Evolutionary conservation across 768 basidiomycete species (phyloP), one percentile per base, ranked within the genome.

Genomic region (Boletus pseudopeckii): DNA sequence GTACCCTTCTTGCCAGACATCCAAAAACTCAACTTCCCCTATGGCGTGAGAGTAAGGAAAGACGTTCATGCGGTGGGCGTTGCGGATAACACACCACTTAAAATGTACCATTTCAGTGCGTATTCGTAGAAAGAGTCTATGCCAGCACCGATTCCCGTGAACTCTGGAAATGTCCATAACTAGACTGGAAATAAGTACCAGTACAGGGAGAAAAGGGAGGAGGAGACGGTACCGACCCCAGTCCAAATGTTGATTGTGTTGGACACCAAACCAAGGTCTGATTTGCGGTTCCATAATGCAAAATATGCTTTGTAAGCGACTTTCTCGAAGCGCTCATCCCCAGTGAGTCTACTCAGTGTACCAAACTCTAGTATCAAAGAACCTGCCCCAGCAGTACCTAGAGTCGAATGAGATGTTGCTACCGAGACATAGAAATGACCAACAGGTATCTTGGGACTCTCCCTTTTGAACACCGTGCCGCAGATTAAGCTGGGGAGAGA

Each of bases 121-220:
- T 95, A 95, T 67, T 99, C 97, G 65, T 89, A 94, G 68, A 96
- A 97, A 4, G 90, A 93, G 68, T 98, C 97, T 40, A 97, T 85
- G 1, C 97, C 97, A 7, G 97, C 97, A 24, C 96, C 96, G 32
- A 95, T 89, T 1, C 88, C 82, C 26, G 84, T 85, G 7, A 86
- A 72, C 57, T 92, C 86, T 17, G 93, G 92, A 45, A 75, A 71
- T 14, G 79, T 80, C 93, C 93, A 97, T 34, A 74, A 68, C 90
- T 65, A 22, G 11, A 55, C 14, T 46, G 49, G 34, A 47, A 45
- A 40, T 61, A 52, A 45, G 62, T 52, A 47, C 42, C 20, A 39
- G 34, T 2, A 45, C 48, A 17, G 17, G 38, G 37, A 24, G 33
- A n/a, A n/a, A n/a, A n/a, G 17, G 17, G 6, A 17, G 14, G 15